phyloP scores from a whole-genome alignment of 768 basidiomycete species.

The Amanita thiersii region DNA sequence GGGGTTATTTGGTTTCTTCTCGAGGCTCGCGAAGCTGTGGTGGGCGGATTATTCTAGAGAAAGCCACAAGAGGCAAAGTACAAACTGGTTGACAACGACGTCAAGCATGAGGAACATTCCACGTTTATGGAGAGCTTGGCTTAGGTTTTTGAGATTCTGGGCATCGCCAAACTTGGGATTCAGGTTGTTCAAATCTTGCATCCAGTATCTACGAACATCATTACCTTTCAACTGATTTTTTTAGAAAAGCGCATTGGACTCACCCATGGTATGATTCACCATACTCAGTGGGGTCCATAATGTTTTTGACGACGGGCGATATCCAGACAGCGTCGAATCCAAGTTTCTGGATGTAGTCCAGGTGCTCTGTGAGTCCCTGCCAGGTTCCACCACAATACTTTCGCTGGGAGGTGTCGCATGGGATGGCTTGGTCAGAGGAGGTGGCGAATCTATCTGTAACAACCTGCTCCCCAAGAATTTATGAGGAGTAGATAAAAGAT shows the following conservation, averaged over 20 bases:
- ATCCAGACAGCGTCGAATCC: constrained; percentile 79
- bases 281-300: constrained; percentile 48
- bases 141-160: constrained; percentile 63
- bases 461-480: constrained; percentile 23
- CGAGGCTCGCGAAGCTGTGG: constrained; percentile 14
- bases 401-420: constrained; percentile 43
- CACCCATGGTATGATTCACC: constrained; percentile 73
- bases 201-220: constrained; percentile 23
- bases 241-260: constrained; percentile 17
- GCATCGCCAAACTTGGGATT: constrained; percentile 68
- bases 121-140: constrained; percentile 54
- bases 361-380: constrained; percentile 49
- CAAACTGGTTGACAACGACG: constrained; percentile 70
- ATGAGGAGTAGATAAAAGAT: not conserved
- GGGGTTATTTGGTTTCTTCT: constrained; percentile 10
- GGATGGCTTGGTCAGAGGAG: constrained; percentile 30
- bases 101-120: constrained; percentile 67
- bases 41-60: not conserved
- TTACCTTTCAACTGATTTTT: not conserved
- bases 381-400: constrained; percentile 72
- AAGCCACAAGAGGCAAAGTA: not conserved
- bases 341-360: constrained; percentile 68
- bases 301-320: constrained; percentile 61
- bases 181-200: constrained; percentile 50
- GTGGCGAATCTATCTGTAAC: constrained; percentile 65